These are phyloP conservation scores for Termitomyces sp. DNA, from an alignment of 768 basidiomycete genomes.

Conservation along the genomic window DNA sequence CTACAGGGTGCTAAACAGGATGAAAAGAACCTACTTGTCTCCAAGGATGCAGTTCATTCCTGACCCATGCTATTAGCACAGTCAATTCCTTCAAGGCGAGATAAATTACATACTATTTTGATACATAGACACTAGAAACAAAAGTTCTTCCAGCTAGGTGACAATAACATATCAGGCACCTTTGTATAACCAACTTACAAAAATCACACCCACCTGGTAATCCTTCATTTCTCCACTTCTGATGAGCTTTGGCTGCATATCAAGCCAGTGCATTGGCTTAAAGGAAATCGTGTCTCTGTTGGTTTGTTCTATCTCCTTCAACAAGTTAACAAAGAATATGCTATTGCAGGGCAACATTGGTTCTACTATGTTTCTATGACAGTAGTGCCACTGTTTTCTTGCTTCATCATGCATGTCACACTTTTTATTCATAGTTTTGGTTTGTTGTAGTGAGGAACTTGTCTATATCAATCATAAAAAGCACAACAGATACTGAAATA, in stretches of 20 bases:
- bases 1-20: background rate
- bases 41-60: conserved; percentile 70
- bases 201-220: conserved; percentile 49
- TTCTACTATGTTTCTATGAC: conserved; percentile 37
- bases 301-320: conserved; percentile 18
- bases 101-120: conserved; percentile 43
- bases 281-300: conserved; percentile 14
- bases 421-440: conserved; percentile 29
- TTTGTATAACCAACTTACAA: background rate
- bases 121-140: conserved; percentile 62
- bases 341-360: conserved; percentile 38
- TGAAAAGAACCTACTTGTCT: conserved; percentile 44
- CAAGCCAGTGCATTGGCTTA: conserved; percentile 31
- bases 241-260: conserved; percentile 45
- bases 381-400: conserved; percentile 39
- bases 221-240: conserved; percentile 60
- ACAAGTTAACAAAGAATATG: conserved; percentile 30
- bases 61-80: conserved; percentile 11
- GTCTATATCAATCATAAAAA: background rate
- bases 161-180: background rate
- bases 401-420: conserved; percentile 33
- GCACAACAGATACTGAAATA: background rate
- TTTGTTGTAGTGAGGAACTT: conserved; percentile 26
- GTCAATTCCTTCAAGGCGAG: background rate
- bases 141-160: conserved; percentile 50